A percentile compares a stretch with the other conserved stretches of the same genome.
Evolutionary conservation across 257 asterid species (phyloP).

Genomic region (Petunia secreta): DNA sequence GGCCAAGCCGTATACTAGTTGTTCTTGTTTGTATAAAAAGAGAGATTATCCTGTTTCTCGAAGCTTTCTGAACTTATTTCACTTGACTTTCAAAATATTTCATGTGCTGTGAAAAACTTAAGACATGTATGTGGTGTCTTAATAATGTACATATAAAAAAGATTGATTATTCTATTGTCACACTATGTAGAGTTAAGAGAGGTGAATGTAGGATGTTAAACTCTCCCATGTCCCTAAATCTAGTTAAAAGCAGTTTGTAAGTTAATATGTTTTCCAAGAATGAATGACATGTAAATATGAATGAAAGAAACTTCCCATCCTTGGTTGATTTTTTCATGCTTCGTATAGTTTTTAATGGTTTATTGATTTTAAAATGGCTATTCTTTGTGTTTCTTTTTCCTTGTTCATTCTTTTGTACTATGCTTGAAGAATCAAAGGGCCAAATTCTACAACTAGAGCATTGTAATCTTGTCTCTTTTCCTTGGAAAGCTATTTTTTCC

Average conservation of each 20-base stretch:
- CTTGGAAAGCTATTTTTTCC: no score
- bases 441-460: no score
- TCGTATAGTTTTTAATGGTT: no score
- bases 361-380: no score
- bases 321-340: no score
- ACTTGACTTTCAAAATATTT: neutral
- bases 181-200: no score
- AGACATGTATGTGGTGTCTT: neutral
- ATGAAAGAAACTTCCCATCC: no score
- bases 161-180: neutral
- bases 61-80: conserved; percentile 9
- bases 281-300: neutral
- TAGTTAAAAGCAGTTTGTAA: neutral
- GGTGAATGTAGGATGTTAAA: neutral
- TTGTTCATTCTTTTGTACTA: no score
- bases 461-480: no score
- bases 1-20: neutral
- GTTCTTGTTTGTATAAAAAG: neutral
- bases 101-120: neutral
- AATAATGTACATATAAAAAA: neutral
- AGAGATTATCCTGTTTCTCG: conserved; percentile 5
- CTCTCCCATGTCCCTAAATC: neutral
- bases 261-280: neutral
- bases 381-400: no score
- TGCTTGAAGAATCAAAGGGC: no score